These are phyloP conservation scores for Aegilops tauschii DNA, from an alignment of 176 grass and related monocot genomes.

Conservation along the genomic window DNA sequence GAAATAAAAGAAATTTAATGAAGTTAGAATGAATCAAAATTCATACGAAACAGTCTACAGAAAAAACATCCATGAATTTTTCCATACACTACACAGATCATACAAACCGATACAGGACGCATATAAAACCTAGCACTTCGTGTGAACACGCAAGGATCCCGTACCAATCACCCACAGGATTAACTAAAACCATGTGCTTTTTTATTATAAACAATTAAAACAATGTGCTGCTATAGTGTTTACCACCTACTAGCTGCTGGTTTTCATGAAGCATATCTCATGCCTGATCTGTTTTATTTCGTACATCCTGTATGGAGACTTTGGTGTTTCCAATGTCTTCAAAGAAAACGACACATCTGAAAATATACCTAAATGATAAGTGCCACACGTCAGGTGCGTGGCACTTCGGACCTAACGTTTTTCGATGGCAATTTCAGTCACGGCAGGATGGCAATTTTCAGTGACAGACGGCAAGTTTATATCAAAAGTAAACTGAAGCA, in stretches of 20 bases:
- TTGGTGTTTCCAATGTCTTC: neutral
- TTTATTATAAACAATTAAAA: neutral
- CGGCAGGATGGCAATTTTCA: no score
- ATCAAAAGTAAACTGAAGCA: no score
- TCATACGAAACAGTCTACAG: neutral
- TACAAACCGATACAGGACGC: no score
- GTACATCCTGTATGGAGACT: neutral
- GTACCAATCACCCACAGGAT: neutral
- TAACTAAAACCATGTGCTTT: neutral
- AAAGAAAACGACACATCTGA: neutral
- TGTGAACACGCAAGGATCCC: conserved; percentile 6
- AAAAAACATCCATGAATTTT: neutral
- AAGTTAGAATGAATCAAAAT: neutral
- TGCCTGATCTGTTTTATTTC: neutral
- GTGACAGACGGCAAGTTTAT: no score
- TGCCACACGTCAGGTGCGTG: no score
- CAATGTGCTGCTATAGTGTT: neutral
- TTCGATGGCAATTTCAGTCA: no score
- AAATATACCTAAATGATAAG: neutral
- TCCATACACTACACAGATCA: neutral
- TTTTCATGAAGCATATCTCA: neutral
- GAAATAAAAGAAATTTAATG: no score
- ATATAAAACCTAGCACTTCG: neutral
- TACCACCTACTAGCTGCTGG: neutral
- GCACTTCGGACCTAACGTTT: no score